phyloP scores from a whole-genome alignment of 2,329 filamentous ascomycete species.

The Colletotrichum tamarilloi region DNA sequence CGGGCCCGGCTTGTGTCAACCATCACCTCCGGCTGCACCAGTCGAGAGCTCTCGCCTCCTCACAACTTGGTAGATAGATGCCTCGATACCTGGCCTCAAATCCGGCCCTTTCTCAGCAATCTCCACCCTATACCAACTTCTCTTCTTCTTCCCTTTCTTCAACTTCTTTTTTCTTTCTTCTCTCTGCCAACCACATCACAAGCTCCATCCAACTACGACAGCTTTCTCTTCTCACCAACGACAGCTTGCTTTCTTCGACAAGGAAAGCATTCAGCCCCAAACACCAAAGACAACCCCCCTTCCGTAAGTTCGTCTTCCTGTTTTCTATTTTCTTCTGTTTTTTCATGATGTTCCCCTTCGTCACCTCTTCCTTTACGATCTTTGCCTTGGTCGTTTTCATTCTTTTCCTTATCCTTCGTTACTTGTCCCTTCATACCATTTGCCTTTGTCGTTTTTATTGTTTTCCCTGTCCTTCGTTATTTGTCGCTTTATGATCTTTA shows the following conservation, averaged over 20 bases:
- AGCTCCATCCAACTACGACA: background rate
- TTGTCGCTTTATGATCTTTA: too few species aligned
- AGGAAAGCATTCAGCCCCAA: background rate
- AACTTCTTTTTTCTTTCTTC: background rate
- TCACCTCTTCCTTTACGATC: too few species aligned
- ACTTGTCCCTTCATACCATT: too few species aligned
- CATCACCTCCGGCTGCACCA: background rate
- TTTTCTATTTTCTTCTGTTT: too few species aligned
- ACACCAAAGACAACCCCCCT: background rate
- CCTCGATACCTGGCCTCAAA: background rate
- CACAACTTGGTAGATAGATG: background rate
- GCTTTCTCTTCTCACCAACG: background rate
- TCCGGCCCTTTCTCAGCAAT: too few species aligned
- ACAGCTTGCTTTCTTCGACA: too few species aligned
- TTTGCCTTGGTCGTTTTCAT: too few species aligned
- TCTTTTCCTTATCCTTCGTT: too few species aligned
- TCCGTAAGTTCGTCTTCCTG: too few species aligned
- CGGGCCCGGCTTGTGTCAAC: background rate
- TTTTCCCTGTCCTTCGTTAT: too few species aligned
- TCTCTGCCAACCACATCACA: background rate
- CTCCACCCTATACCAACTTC: background rate
- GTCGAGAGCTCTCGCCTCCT: background rate
- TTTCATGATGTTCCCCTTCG: too few species aligned
- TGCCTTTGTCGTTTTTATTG: too few species aligned
- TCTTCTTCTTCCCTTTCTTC: background rate